Evolutionary conservation across 73 alveolate genomes (phyloP).

Genomic region (Tetrahymena malaccensis): DNA sequence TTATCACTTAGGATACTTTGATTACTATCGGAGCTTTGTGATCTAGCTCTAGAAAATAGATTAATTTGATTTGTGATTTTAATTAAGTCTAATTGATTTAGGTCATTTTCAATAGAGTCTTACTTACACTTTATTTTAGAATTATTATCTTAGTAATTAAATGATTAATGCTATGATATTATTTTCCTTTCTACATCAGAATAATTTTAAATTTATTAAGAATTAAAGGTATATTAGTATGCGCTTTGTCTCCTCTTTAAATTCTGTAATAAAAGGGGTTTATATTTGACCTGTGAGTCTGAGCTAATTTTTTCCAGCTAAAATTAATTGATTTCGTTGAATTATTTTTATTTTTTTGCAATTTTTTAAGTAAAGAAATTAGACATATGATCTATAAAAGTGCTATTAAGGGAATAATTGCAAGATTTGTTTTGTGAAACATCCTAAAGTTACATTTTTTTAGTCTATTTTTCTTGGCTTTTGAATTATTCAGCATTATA

Average conservation of each 20-base stretch:
- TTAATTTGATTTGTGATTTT: neutral
- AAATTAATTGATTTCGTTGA: neutral
- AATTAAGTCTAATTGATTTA: neutral
- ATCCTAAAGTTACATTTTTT: neutral
- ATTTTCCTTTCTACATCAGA: neutral
- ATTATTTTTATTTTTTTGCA: neutral
- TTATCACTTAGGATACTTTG: neutral
- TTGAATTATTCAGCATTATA: neutral
- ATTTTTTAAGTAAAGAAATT: neutral
- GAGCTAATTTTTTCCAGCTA: neutral
- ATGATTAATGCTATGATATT: neutral
- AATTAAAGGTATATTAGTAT: neutral
- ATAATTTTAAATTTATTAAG: neutral
- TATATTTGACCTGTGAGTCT: neutral
- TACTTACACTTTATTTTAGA: neutral
- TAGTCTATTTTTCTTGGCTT: neutral
- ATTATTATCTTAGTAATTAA: neutral
- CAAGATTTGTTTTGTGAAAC: neutral
- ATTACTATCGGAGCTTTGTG: neutral
- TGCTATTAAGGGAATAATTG: neutral
- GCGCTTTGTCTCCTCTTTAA: neutral
- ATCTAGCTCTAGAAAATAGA: neutral
- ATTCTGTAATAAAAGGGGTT: neutral
- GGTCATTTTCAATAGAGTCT: neutral
- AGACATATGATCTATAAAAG: neutral